Conservation (phyloP, 805 yeast genomes). For the Yarrowia phangngaensis region DNA sequence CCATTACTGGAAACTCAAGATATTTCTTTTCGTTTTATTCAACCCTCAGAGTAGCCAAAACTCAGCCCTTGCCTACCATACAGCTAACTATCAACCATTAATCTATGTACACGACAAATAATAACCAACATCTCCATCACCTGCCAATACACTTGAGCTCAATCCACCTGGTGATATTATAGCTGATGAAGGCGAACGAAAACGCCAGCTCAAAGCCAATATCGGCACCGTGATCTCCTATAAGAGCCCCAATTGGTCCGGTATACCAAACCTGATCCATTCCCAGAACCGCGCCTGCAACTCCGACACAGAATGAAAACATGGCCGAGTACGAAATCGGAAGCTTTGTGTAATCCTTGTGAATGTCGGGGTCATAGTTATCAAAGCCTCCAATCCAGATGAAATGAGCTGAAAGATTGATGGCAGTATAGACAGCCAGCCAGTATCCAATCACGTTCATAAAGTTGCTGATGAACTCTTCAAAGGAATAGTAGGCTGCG, state of each 20-base stretch:
- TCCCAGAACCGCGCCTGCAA: slow-evolving; percentile 80
- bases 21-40: too few species aligned
- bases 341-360: slow-evolving; percentile 53
- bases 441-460: slow-evolving; percentile 92
- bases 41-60: too few species aligned
- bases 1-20: too few species aligned
- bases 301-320: slow-evolving; percentile 75
- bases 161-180: slow-evolving; percentile 54
- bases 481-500: slow-evolving; percentile 78
- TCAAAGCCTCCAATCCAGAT: slow-evolving; percentile 61
- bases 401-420: slow-evolving; percentile 77
- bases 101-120: too few species aligned
- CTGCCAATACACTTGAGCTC: slow-evolving; percentile 59
- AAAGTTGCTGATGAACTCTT: slow-evolving; percentile 70
- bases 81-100: too few species aligned
- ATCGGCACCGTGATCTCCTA: slow-evolving; percentile 75
- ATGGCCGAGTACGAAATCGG: slow-evolving; percentile 80
- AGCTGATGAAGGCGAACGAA: slow-evolving; percentile 62
- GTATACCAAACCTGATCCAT: slow-evolving; percentile 83
- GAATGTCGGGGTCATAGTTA: slow-evolving; percentile 61
- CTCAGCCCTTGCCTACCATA: too few species aligned
- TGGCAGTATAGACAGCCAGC: slow-evolving; percentile 76
- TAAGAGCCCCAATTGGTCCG: slow-evolving; percentile 61
- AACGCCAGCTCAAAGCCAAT: slow-evolving; percentile 78
- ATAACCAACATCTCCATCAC: slow-evolving; percentile 21